Base-by-base conservation (phyloP, 2,329 filamentous ascomycete species). In the Zymoseptoria brevis region DNA sequence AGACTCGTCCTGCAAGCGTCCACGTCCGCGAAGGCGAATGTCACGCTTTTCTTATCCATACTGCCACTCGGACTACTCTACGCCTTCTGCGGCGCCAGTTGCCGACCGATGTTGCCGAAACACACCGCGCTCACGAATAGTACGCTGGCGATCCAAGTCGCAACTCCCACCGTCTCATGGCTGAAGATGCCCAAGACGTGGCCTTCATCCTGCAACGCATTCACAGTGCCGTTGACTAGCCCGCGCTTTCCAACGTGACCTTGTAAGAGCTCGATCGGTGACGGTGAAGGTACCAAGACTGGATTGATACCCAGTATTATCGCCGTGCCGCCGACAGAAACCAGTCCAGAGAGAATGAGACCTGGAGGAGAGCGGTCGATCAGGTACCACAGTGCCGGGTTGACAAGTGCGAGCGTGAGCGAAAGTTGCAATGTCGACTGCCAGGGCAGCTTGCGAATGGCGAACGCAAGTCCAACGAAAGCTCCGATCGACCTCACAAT, bases 111-210 rank as follows among this genome's bases (percentile, higher is more conserved):
- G 71, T 96, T 97, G 9, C 94, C 94, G 79, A 99, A 96, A 75
- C 92, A 96, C 8, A 97, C 84, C 67, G 90, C 91, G 69, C 90
- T 95, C 75, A 94, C 96, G 72, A 96, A 99, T 55, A 99, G 76
- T 24, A 97, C 91, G 70, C 90, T 96, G 22, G 93, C 81, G 69
- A 96, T 87, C 93, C 94, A 99, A 4, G 91, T 89, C 11, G 86
- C 87, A 19, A 88, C 82, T 59, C 88, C 89, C 1, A 91, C 73
- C 6, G 79, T 84, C 66, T 89, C 83, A 55, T 84, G 81, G 56
- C 77, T 83, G 59, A 81, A 82, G 60, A 83, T 77, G 52, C 81
- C 83, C 3, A 72, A 62, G 2, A 74, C 67, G 19, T 68, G 57
- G 30, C 67, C 62, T 13, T 69, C 69, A 4, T 56, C 60, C 16